A percentile compares a stretch with the other conserved stretches of the same genome.
Conservation (phyloP, 2,329 filamentous ascomycete genomes). For the Tricladium varicosporioides region DNA sequence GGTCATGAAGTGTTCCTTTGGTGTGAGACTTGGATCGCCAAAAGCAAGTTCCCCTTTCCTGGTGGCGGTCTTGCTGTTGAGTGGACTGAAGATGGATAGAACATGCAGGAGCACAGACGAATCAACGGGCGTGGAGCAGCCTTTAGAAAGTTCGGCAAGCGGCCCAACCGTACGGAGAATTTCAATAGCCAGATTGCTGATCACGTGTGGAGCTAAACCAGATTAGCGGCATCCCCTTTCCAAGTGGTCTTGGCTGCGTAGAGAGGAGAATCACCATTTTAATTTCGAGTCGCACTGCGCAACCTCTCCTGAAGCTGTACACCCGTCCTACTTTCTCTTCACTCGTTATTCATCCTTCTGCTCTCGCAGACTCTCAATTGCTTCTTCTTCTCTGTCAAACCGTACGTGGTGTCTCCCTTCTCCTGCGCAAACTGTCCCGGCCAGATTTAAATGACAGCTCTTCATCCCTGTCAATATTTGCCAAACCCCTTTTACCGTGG, state of each 20-base stretch:
- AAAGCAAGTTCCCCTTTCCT: too few relatives aligned
- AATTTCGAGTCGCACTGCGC: conserved; percentile 17
- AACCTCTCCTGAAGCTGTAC: conserved; percentile 2
- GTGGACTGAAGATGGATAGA: too few relatives aligned
- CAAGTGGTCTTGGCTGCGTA: background rate
- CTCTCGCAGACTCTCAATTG: background rate
- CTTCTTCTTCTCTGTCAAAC: background rate
- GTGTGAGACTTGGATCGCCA: too few relatives aligned
- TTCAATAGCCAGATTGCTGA: too few relatives aligned
- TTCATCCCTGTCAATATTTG: conserved; percentile 27
- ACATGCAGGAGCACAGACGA: background rate
- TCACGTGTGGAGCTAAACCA: background rate
- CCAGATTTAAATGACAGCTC: conserved; percentile 27
- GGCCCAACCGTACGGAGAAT: conserved; percentile 2
- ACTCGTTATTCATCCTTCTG: conserved; percentile 2
- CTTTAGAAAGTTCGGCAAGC: conserved; percentile 3
- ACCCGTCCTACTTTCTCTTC: conserved; percentile 6
- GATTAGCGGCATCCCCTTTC: conserved; percentile 5
- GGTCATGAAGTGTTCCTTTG: too few relatives aligned
- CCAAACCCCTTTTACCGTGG: conserved; percentile 28
- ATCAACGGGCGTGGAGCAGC: background rate
- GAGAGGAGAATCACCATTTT: conserved; percentile 9
- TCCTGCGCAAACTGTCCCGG: conserved; percentile 13
- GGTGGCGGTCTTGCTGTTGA: too few relatives aligned
- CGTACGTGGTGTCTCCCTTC: conserved; percentile 12